phyloP scores from a whole-genome alignment of 2,329 filamentous ascomycete species.

The Orbilia ellipsospora region DNA sequence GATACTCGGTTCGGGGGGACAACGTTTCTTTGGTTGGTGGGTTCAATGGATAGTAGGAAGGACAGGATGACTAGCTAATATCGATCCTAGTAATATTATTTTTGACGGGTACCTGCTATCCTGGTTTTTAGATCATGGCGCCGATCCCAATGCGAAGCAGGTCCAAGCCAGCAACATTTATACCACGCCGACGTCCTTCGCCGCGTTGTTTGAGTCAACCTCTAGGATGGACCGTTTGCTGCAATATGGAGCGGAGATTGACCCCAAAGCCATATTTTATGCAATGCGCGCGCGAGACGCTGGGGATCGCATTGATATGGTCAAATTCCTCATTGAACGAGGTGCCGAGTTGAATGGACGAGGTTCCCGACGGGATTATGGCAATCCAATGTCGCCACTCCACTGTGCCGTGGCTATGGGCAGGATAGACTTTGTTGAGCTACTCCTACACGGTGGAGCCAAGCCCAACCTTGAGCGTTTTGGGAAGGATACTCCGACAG shows the following conservation, averaged over 20 bases:
- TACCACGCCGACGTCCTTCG: neutral
- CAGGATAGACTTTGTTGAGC: neutral
- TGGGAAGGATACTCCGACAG: neutral
- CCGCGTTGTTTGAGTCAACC: neutral
- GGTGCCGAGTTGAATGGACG: neutral
- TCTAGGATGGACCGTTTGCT: neutral
- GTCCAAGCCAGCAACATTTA: neutral
- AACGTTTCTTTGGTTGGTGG: neutral
- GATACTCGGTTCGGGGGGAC: neutral
- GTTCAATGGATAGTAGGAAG: too few species aligned
- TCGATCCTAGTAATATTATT: neutral
- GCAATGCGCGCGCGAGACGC: neutral
- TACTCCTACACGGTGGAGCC: neutral
- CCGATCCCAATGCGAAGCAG: slow-evolving; percentile 1
- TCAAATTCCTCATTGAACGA: neutral
- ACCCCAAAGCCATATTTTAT: neutral
- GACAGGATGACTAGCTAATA: too few species aligned
- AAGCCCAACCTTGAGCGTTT: neutral
- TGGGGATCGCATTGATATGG: neutral
- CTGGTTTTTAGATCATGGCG: neutral
- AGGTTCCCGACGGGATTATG: neutral
- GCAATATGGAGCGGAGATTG: neutral
- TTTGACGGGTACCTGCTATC: neutral
- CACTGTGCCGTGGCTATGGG: neutral
- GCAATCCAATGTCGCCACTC: neutral